Evolutionary conservation across 305 asterid species (phyloP).

Genomic region (Coffea humblotiana): DNA sequence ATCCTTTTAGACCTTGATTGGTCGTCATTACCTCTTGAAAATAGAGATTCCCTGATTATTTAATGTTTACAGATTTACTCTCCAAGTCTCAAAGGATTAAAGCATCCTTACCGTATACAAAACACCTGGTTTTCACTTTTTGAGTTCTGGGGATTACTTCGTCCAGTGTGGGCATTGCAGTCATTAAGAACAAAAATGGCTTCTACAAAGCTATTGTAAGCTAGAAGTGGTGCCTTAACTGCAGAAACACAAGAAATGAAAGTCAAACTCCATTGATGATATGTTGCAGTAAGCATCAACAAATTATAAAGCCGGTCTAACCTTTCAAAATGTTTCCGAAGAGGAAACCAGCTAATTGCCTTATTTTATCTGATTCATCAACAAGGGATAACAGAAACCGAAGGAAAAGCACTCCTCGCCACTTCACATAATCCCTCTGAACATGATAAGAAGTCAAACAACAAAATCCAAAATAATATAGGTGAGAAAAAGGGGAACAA

Average conservation of each 20-base stretch:
- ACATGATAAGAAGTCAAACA: slow-evolving; percentile 20
- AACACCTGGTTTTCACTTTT: slow-evolving; percentile 61
- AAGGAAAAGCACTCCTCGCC: slow-evolving; percentile 93
- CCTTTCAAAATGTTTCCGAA: slow-evolving; percentile 93
- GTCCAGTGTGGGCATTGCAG: slow-evolving; percentile 92
- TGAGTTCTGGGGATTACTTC: slow-evolving; percentile 56
- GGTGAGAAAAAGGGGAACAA: not conserved
- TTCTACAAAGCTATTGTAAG: slow-evolving; percentile 95
- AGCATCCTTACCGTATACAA: slow-evolving; percentile 56
- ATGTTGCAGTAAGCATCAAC: not conserved
- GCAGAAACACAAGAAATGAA: slow-evolving; percentile 28
- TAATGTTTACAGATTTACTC: not conserved
- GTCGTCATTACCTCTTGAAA: slow-evolving; percentile 77
- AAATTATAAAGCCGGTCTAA: slow-evolving; percentile 25
- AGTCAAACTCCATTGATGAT: slow-evolving; percentile 6
- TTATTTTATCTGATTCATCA: slow-evolving; percentile 79
- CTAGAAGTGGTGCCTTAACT: slow-evolving; percentile 97
- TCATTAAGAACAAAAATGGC: slow-evolving; percentile 78
- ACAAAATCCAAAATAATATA: not conserved
- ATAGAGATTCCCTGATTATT: not conserved
- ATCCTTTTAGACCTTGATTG: slow-evolving; percentile 74
- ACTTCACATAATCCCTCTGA: slow-evolving; percentile 91
- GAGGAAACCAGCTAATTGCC: slow-evolving; percentile 84
- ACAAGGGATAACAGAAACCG: slow-evolving; percentile 78
- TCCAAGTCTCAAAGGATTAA: not conserved